Evolutionary conservation across 192 early-diverging fungal genomes (phyloP).

Genomic region (Coemansia asiatica): DNA sequence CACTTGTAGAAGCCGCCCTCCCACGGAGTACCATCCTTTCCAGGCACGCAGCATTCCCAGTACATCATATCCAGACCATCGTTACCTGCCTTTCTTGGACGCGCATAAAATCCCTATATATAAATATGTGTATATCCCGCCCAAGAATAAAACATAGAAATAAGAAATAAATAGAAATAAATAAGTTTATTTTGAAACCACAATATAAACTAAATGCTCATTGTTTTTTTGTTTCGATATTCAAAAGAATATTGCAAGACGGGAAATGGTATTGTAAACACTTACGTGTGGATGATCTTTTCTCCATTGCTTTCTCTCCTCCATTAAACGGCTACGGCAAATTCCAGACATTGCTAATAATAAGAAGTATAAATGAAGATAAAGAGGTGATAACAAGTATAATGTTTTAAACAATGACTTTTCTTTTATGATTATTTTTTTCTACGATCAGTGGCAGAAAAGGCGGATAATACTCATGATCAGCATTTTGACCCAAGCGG

Average conservation of each 20-base stretch:
- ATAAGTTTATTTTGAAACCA: too few species aligned
- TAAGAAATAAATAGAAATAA: background rate
- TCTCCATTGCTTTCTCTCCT: constrained; percentile 97
- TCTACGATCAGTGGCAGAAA: background rate
- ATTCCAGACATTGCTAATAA: constrained; percentile 62
- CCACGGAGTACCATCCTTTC: constrained; percentile 74
- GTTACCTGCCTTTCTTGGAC: constrained; percentile 81
- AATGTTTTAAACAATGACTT: background rate
- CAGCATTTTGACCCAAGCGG: background rate
- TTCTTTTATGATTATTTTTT: background rate
- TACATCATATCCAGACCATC: constrained; percentile 79
- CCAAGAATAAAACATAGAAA: background rate
- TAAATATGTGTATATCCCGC: too few species aligned
- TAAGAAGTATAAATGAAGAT: background rate
- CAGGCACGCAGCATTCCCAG: constrained; percentile 83
- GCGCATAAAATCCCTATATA: constrained; percentile 82
- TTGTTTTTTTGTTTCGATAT: too few species aligned
- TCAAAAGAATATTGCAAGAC: too few species aligned
- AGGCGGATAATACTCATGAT: background rate
- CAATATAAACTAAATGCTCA: too few species aligned
- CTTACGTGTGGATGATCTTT: constrained; percentile 80
- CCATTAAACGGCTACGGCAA: constrained; percentile 74
- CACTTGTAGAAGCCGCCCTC: constrained; percentile 87
- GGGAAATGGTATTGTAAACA: background rate
- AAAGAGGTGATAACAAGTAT: background rate